These are phyloP conservation scores for Klebsormidium nitens DNA, from an alignment of 139 green algal genomes.

Conservation along the genomic window DNA sequence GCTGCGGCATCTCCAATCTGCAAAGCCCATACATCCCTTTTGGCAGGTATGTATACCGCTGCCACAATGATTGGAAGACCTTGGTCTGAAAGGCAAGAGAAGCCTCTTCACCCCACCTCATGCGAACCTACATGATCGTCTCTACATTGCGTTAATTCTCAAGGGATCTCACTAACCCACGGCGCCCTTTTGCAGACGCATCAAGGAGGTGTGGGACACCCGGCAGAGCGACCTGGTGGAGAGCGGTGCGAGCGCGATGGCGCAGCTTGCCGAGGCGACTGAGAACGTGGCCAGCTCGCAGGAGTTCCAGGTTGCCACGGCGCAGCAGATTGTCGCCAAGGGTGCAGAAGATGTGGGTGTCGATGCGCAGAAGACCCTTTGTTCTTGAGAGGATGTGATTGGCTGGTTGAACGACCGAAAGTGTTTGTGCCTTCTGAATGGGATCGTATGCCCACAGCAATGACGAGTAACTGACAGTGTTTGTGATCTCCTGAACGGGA, in stretches of 20 bases:
- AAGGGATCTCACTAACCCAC: too few relatives aligned
- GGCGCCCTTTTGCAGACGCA: slow-evolving; percentile 21
- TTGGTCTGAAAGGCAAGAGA: not conserved
- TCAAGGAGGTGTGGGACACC: slow-evolving; percentile 43
- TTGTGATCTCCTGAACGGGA: too few relatives aligned
- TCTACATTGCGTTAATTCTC: too few relatives aligned
- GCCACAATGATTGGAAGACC: not conserved
- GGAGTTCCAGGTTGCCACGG: not conserved
- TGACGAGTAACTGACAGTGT: too few relatives aligned
- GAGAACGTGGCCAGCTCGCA: not conserved
- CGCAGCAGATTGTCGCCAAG: not conserved
- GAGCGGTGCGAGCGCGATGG: slow-evolving; percentile 51
- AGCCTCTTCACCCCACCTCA: not conserved
- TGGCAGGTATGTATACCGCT: not conserved
- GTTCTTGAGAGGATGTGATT: not conserved
- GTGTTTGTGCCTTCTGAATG: too few relatives aligned
- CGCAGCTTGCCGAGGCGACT: slow-evolving; percentile 49
- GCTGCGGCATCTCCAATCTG: too few relatives aligned
- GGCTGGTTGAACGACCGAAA: too few relatives aligned
- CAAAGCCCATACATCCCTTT: too few relatives aligned
- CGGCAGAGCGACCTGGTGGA: slow-evolving; percentile 41
- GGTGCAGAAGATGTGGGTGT: not conserved
- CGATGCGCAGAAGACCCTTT: not conserved
- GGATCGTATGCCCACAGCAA: too few relatives aligned
- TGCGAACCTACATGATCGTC: too few relatives aligned